Evolutionary conservation across 176 grass and related monocot genomes (phyloP).

Genomic region (Triticum turgidum): DNA sequence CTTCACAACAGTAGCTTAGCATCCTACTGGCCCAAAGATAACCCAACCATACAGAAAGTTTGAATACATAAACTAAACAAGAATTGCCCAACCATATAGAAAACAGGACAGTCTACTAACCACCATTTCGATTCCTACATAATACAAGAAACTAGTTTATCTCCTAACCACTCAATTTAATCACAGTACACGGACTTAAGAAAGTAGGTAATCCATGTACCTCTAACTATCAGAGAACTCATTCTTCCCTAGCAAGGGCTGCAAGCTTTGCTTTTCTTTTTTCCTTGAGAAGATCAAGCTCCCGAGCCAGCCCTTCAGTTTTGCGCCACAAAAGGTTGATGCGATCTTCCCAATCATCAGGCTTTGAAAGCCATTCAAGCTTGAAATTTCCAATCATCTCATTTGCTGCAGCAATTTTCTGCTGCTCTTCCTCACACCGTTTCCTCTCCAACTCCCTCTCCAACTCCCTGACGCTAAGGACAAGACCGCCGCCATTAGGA

Average conservation of each 20-base stretch:
- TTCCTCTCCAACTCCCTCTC: conserved; percentile 74
- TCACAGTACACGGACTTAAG: not conserved
- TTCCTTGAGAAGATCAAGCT: conserved; percentile 51
- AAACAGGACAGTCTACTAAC: conserved; percentile 8
- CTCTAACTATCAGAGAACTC: conserved; percentile 27
- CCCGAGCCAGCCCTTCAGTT: conserved; percentile 22
- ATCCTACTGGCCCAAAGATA: conserved; percentile 13
- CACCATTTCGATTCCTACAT: conserved; percentile 9
- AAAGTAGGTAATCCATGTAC: conserved; percentile 36
- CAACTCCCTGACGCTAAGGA: conserved; percentile 63
- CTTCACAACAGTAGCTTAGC: conserved; percentile 10
- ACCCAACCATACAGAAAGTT: not conserved
- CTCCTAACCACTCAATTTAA: conserved; percentile 10
- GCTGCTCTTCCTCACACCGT: conserved; percentile 44
- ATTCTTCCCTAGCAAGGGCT: conserved; percentile 38
- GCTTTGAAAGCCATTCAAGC: conserved; percentile 46
- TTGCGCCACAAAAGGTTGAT: conserved; percentile 11
- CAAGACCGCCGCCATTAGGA: conserved; percentile 59
- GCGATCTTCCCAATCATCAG: not conserved
- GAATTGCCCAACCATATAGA: not conserved
- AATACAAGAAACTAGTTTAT: conserved; percentile 19
- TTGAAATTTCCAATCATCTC: conserved; percentile 51
- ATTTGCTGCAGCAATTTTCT: conserved; percentile 13
- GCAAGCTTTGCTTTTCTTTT: conserved; percentile 34
- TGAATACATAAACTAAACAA: conserved; percentile 23